Conservation (phyloP, 1,284 basidiomycete genomes). For the Macrocybe sp. region DNA sequence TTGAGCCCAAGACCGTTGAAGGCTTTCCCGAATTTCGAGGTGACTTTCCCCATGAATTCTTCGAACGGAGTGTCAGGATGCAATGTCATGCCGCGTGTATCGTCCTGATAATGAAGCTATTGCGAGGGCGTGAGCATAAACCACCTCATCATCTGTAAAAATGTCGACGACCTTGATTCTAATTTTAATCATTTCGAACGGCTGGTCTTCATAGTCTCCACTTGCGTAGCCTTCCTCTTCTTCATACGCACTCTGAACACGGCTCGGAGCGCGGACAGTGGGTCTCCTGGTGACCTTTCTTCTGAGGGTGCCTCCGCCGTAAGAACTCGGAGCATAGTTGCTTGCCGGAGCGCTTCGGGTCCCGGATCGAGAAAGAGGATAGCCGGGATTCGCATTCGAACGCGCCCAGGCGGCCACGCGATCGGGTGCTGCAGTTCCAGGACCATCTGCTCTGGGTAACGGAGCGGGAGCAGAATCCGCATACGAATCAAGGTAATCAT, state of each 20-base stretch:
- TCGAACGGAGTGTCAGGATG: conserved; percentile 57
- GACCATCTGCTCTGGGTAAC: conserved; percentile 24
- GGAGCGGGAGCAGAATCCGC: conserved; percentile 36
- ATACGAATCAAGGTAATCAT: conserved; percentile 66
- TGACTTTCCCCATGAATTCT: conserved; percentile 72
- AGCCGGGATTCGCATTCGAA: conserved; percentile 38
- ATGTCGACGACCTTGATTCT: conserved; percentile 62
- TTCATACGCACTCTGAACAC: conserved; percentile 49
- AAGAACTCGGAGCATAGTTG: conserved; percentile 48
- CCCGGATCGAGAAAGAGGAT: conserved; percentile 26
- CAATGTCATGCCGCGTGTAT: conserved; percentile 82
- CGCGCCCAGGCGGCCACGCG: conserved; percentile 57
- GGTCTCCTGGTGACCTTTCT: conserved; percentile 47
- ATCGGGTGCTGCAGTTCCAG: conserved; percentile 28
- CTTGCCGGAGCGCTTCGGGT: conserved; percentile 46
- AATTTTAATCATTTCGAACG: conserved; percentile 68
- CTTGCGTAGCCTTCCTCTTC: conserved; percentile 72
- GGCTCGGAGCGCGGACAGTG: conserved; percentile 29
- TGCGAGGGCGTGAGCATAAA: background rate
- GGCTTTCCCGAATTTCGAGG: conserved; percentile 63
- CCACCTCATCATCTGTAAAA: background rate
- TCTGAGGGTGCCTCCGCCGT: conserved; percentile 40
- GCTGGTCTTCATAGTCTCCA: conserved; percentile 62
- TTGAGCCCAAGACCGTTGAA: conserved; percentile 54
- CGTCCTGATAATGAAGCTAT: conserved; percentile 74